Evolutionary conservation across 805 yeast genomes (phyloP).

Genomic region (Saturnispora besseyi): DNA sequence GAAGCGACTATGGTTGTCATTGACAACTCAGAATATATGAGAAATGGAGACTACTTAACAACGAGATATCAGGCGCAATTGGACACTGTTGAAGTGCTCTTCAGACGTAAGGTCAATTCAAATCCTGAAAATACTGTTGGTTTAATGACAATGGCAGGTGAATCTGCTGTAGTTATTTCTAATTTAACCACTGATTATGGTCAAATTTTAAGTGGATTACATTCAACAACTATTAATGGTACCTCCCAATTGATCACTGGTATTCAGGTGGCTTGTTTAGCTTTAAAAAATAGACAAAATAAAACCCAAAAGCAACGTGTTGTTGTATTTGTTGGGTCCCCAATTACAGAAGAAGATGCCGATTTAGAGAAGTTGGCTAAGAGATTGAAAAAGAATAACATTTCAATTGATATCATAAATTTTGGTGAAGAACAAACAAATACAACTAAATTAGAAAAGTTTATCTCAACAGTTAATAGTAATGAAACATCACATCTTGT

Average conservation of each 20-base stretch:
- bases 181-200: conserved; percentile 86
- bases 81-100: conserved; percentile 80
- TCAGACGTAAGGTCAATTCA: conserved; percentile 73
- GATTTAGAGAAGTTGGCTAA: conserved; percentile 80
- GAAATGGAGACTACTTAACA: conserved; percentile 90
- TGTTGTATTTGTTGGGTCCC: conserved; percentile 82
- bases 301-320: conserved; percentile 87
- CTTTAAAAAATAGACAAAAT: conserved; percentile 93
- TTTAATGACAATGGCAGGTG: conserved; percentile 78
- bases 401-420: conserved; percentile 82
- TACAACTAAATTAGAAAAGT: conserved; percentile 69
- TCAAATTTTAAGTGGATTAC: conserved; percentile 73
- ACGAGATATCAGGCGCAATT: conserved; percentile 88
- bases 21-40: conserved; percentile 92
- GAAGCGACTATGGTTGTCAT: conserved; percentile 94
- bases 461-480: conserved; percentile 62
- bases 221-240: conserved; percentile 68
- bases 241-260: conserved; percentile 63
- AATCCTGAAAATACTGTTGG: conserved; percentile 96
- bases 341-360: conserved; percentile 57
- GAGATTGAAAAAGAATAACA: conserved; percentile 84
- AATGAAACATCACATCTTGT: conserved; percentile 75
- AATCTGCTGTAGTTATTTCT: conserved; percentile 76
- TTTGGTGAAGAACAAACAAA: conserved; percentile 84
- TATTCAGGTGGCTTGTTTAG: conserved; percentile 87